phyloP scores from a whole-genome alignment of 345 rosid species.

The Boechera divaricarpa region DNA sequence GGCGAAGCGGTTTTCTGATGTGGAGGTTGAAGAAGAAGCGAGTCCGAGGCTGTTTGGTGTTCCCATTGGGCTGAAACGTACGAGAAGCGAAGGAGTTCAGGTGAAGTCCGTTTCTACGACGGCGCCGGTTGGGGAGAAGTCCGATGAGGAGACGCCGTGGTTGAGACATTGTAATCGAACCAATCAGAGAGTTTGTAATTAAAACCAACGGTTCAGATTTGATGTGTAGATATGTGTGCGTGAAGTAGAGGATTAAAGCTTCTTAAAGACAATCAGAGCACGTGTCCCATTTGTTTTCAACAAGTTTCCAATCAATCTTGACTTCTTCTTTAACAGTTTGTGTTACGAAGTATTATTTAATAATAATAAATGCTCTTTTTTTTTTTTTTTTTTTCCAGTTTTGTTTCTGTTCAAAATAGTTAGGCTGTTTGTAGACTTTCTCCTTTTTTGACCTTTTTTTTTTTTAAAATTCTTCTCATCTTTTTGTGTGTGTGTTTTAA shows the following conservation, averaged over 20 bases:
- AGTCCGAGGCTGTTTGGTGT: constrained; percentile 75
- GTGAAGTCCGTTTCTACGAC: constrained; percentile 33
- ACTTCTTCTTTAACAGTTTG: constrained; percentile 30
- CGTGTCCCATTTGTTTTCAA: constrained; percentile 42
- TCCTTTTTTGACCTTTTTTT: neutral
- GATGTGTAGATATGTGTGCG: constrained; percentile 3
- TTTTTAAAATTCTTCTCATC: neutral
- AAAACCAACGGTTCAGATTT: constrained; percentile 33
- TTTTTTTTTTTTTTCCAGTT: neutral
- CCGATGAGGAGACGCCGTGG: constrained; percentile 55
- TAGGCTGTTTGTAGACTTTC: constrained; percentile 2
- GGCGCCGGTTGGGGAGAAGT: constrained; percentile 48
- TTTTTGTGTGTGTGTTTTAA: neutral
- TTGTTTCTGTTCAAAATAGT: constrained; percentile 1
- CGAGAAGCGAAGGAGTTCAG: constrained; percentile 45
- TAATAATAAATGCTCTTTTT: constrained; percentile 28
- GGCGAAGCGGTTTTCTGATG: constrained; percentile 35
- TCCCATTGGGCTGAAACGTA: constrained; percentile 65
- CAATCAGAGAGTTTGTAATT: constrained; percentile 61
- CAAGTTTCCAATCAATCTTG: constrained; percentile 41
- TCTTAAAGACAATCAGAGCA: neutral
- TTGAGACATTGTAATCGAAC: constrained; percentile 45
- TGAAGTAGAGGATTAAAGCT: constrained; percentile 32
- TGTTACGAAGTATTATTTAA: neutral
- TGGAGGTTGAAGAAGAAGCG: constrained; percentile 34